Base-by-base conservation (phyloP, 2,329 filamentous ascomycete genomes). In the Diaporthe ilicicola region DNA sequence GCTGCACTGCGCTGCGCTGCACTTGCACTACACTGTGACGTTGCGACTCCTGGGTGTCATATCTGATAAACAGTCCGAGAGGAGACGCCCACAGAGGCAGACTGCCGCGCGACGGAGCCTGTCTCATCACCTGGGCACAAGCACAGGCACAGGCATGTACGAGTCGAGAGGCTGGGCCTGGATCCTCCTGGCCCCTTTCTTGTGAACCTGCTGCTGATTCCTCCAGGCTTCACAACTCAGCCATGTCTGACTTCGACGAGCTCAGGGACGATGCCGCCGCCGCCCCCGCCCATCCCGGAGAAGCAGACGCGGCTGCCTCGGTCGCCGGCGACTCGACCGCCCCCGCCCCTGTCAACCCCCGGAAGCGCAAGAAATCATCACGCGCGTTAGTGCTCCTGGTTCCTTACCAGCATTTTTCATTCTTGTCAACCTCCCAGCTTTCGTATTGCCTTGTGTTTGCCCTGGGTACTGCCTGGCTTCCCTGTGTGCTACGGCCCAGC, bases 311-410 rank as follows among this genome's bases (percentile, higher is more conserved):
- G 17, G 69, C 71, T 53, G 69, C 59, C 69, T 73, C 71, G 17
- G 51, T 68, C 44, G 72, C 67, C 46, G 70, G 56, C 39, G 54
- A 72, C 50, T 67, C 72, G 46, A 44, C 71, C 22, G 53, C 70
- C 42, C 56, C 70, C 55, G 67, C 66, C 67, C 66, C 70, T 15
- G 61, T 56, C 42, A 73, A 73, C 50, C 72, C 72, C 27, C 50
- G 72, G 54, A 73, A 73, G 70, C 56, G 72, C 61, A 73, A 73
- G 70, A 73, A 73, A 62, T 72, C 70, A 39, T 73, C 72, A 50
- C 66, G 72, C 50, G 72, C 72, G 72, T 73, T 34, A 73, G 72
- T 73, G 32, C 34, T 48, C 54, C 34, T 59, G 22, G 39, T 44
- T 32, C 48, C 39, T 12, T 70, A 27, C 22, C 22, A 19, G 50